Percentiles rank a stretch among this genome's conserved stretches.
Evolutionary conservation across 169 alveolate species (phyloP).

Genomic region (Cryptosporidium meleagridis): DNA sequence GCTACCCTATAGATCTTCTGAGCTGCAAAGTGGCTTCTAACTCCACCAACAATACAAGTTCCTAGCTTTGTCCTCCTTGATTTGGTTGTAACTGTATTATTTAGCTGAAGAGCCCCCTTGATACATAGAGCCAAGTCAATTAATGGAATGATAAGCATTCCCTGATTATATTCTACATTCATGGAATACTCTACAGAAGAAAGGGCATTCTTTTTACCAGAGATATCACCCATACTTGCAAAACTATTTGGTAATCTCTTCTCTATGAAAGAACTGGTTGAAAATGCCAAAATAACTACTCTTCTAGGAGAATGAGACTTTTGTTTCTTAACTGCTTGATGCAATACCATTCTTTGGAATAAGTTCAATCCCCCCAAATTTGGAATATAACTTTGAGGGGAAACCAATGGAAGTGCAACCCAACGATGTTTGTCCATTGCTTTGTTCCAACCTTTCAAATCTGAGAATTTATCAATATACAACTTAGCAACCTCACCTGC

Average conservation of each 20-base stretch:
- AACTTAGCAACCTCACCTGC: constrained; percentile 43
- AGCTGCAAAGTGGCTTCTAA: constrained; percentile 57
- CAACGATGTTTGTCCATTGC: constrained; percentile 72
- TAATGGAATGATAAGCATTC: constrained; percentile 36
- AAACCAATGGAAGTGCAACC: constrained; percentile 68
- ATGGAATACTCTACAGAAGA: constrained; percentile 40
- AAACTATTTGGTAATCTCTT: constrained; percentile 43
- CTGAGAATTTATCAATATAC: constrained; percentile 38
- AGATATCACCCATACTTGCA: constrained; percentile 15
- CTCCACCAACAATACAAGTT: constrained; percentile 65
- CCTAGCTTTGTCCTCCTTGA: constrained; percentile 49
- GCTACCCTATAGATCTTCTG: constrained; percentile 47
- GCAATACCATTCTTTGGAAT: constrained; percentile 39
- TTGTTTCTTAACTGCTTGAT: constrained; percentile 26
- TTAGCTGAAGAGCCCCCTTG: constrained; percentile 44
- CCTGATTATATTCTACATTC: constrained; percentile 47
- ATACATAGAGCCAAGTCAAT: constrained; percentile 51
- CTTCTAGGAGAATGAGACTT: constrained; percentile 56
- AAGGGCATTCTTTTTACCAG: neutral
- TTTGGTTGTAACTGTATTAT: constrained; percentile 4
- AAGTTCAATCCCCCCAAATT: constrained; percentile 63
- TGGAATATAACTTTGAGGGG: constrained; percentile 67
- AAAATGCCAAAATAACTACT: constrained; percentile 43
- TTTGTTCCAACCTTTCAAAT: constrained; percentile 68
- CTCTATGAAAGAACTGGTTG: constrained; percentile 1